A percentile compares a stretch with the other conserved stretches of the same genome.
Conservation (phyloP, 805 yeast genomes). For the Candida michaelii region DNA sequence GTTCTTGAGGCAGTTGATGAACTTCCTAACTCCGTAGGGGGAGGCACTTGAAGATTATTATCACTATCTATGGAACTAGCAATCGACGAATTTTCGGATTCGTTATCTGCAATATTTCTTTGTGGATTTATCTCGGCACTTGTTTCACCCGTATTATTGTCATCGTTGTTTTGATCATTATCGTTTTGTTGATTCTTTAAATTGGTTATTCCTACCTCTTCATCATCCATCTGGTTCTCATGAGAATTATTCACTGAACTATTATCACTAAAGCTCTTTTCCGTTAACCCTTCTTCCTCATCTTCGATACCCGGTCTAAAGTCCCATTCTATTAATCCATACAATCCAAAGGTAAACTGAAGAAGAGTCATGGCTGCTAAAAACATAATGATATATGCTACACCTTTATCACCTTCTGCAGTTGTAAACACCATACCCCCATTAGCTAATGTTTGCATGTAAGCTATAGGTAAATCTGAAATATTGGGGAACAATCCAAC, state of each 20-base stretch:
- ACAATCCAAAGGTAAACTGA: slow-evolving; percentile 77
- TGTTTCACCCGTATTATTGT: neutral
- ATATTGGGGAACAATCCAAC: slow-evolving; percentile 79
- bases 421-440: slow-evolving; percentile 55
- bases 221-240: neutral
- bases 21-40: slow-evolving; percentile 12
- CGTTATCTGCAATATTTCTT: slow-evolving; percentile 1
- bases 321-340: slow-evolving; percentile 68
- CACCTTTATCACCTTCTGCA: slow-evolving; percentile 68
- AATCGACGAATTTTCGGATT: slow-evolving; percentile 12
- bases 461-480: slow-evolving; percentile 84
- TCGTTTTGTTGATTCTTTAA: neutral
- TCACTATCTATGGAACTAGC: slow-evolving; percentile 13
- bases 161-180: neutral
- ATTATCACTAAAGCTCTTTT: neutral
- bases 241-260: neutral
- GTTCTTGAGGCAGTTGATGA: neutral
- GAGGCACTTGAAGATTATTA: slow-evolving; percentile 1
- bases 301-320: slow-evolving; percentile 44
- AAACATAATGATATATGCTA: slow-evolving; percentile 80
- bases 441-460: slow-evolving; percentile 67
- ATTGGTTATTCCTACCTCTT: too few relatives aligned
- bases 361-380: slow-evolving; percentile 64
- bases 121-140: neutral
- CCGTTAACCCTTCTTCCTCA: slow-evolving; percentile 12